Conservation (phyloP, 164 flowering plant genomes). For the Stephania japonica region DNA sequence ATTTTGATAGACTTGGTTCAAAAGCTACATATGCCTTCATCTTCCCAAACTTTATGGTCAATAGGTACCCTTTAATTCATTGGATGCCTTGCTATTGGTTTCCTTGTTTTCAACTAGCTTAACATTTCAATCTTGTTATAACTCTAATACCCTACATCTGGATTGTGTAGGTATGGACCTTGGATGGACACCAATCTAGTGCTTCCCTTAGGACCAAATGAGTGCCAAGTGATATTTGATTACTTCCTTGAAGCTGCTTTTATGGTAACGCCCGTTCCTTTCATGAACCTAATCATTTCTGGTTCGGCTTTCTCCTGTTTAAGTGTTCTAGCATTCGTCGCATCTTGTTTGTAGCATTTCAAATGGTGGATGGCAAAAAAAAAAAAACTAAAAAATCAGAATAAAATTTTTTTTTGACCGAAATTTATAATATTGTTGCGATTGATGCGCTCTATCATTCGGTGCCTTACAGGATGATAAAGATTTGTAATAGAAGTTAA, state of each 20-base stretch:
- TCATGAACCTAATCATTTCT: too few relatives aligned
- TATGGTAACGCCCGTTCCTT: constrained; percentile 47
- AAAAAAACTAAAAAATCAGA: too few relatives aligned
- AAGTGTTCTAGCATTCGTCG: too few relatives aligned
- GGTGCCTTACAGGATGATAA: constrained; percentile 47
- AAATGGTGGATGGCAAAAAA: too few relatives aligned
- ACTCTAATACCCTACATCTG: neutral
- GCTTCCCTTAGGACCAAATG: constrained; percentile 68
- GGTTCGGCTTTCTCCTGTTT: too few relatives aligned
- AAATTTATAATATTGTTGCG: too few relatives aligned
- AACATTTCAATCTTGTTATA: neutral
- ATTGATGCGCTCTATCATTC: neutral
- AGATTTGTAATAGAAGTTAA: constrained; percentile 6
- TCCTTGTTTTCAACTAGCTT: neutral
- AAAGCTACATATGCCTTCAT: constrained; percentile 81
- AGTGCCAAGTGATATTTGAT: constrained; percentile 83
- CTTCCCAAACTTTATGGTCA: constrained; percentile 94
- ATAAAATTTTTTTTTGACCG: too few relatives aligned
- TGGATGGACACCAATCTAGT: constrained; percentile 98
- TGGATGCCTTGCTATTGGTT: neutral
- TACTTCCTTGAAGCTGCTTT: constrained; percentile 65
- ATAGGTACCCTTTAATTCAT: constrained; percentile 39
- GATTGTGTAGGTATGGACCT: constrained; percentile 71
- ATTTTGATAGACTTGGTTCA: constrained; percentile 67
- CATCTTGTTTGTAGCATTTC: too few relatives aligned